These are phyloP conservation scores for Pseudohyphozyma bogoriensis DNA, from an alignment of 768 basidiomycete species.

Conservation along the genomic window DNA sequence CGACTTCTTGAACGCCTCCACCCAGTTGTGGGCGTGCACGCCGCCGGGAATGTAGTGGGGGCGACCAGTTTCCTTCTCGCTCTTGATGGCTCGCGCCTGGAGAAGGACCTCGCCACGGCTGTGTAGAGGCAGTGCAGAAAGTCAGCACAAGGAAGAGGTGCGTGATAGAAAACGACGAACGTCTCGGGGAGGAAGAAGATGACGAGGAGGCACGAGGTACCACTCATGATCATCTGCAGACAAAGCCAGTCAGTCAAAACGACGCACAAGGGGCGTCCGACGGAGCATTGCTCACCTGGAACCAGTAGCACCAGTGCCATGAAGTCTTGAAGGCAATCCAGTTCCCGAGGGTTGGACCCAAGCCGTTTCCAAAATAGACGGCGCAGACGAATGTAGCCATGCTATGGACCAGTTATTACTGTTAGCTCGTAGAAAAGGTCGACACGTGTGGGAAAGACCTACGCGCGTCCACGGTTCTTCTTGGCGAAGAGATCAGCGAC, in stretches of 20 bases:
- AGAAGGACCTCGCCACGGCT: conserved; percentile 27
- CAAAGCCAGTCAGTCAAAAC: too few species aligned
- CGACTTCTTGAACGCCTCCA: conserved; percentile 9
- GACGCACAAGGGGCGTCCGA: too few species aligned
- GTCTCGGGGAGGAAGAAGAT: conserved; percentile 20
- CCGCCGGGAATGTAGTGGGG: conserved; percentile 20
- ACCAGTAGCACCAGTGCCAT: conserved; percentile 33
- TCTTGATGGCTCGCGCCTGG: conserved; percentile 6
- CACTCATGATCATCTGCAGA: conserved; percentile 25
- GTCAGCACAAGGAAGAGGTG: too few species aligned
- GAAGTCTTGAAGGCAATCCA: conserved; percentile 27
- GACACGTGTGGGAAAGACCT: too few species aligned
- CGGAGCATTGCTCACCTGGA: too few species aligned
- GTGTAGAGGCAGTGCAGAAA: too few species aligned
- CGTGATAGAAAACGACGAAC: neutral
- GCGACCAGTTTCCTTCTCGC: conserved; percentile 13
- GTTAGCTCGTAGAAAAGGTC: too few species aligned
- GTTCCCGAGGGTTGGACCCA: conserved; percentile 22
- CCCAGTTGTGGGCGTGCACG: conserved; percentile 12
- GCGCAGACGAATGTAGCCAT: conserved; percentile 24
- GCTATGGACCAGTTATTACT: too few species aligned
- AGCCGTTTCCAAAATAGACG: conserved; percentile 24
- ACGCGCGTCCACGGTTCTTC: conserved; percentile 3
- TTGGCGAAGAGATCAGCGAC: conserved; percentile 22
- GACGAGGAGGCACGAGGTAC: conserved; percentile 20